These are phyloP conservation scores for Suillus ampliporus DNA, from an alignment of 768 basidiomycete genomes.

Conservation along the genomic window DNA sequence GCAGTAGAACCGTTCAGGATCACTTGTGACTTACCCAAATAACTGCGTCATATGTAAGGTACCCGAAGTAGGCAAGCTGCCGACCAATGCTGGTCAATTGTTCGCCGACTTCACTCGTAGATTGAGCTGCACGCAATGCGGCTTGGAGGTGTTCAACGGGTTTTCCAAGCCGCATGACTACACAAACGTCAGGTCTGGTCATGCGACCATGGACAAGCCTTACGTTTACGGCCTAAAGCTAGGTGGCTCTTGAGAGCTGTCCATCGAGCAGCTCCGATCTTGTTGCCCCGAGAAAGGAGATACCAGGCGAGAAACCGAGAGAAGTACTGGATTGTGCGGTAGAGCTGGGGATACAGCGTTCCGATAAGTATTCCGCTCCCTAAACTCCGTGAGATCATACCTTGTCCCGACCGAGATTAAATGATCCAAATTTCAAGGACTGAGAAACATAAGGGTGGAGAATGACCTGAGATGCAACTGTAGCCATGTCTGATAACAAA, in stretches of 20 bases:
- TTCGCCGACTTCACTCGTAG: conserved; percentile 63
- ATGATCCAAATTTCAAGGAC: conserved; percentile 74
- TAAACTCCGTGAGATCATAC: conserved; percentile 39
- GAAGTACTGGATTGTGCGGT: conserved; percentile 90
- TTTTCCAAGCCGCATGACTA: conserved; percentile 93
- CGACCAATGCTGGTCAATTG: conserved; percentile 79
- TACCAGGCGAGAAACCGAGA: conserved; percentile 90
- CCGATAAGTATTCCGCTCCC: not conserved
- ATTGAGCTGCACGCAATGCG: conserved; percentile 72
- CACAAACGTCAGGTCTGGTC: conserved; percentile 12
- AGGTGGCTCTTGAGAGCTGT: conserved; percentile 86
- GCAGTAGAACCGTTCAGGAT: not conserved
- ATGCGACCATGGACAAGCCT: conserved; percentile 12
- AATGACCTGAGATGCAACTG: conserved; percentile 74
- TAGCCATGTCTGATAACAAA: conserved; percentile 27
- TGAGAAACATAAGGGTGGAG: conserved; percentile 85
- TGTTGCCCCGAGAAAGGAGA: conserved; percentile 69
- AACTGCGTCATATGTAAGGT: conserved; percentile 80
- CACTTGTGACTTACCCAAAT: conserved; percentile 70
- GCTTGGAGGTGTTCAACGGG: conserved; percentile 93
- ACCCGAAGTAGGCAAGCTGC: conserved; percentile 90
- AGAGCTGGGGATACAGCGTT: conserved; percentile 58
- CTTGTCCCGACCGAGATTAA: conserved; percentile 93
- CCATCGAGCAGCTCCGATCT: conserved; percentile 76
- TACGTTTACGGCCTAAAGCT: conserved; percentile 85